phyloP scores from a whole-genome alignment of 2,329 filamentous ascomycete genomes.

The Penicillium glabrum region DNA sequence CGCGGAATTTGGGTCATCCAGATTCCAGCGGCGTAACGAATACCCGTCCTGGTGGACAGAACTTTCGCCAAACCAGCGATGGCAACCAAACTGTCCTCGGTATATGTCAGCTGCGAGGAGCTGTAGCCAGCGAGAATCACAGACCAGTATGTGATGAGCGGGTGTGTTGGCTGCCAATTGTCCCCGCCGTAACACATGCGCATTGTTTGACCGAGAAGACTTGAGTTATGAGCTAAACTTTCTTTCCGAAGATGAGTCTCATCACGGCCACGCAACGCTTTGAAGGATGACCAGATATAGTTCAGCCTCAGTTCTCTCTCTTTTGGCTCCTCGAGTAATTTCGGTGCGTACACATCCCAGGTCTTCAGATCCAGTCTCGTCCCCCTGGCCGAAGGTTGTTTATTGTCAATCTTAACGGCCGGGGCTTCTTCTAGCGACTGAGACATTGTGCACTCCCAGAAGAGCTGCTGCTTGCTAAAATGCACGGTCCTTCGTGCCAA shows the following conservation, averaged over 20 bases:
- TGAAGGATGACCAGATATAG: background rate
- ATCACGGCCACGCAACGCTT: background rate
- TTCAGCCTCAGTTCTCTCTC: background rate
- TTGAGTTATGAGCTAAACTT: background rate
- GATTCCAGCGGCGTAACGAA: background rate
- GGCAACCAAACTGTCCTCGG: background rate
- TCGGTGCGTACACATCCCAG: background rate
- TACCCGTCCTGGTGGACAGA: background rate
- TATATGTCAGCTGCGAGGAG: background rate
- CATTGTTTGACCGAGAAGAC: background rate
- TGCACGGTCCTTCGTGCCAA: background rate
- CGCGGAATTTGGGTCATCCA: background rate
- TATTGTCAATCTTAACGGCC: background rate
- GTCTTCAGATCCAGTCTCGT: background rate
- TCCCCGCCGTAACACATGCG: background rate
- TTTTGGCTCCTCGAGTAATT: background rate
- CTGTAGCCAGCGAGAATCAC: background rate
- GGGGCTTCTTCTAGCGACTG: background rate
- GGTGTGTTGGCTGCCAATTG: background rate
- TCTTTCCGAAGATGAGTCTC: background rate
- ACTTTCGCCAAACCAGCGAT: background rate
- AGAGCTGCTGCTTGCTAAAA: background rate
- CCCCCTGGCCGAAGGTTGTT: background rate
- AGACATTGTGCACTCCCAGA: background rate
- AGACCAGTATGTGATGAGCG: background rate